A percentile compares a stretch with the other conserved stretches of the same genome.
Conservation (phyloP, 1,284 basidiomycete genomes). For the Leccinum pachyderme region DNA sequence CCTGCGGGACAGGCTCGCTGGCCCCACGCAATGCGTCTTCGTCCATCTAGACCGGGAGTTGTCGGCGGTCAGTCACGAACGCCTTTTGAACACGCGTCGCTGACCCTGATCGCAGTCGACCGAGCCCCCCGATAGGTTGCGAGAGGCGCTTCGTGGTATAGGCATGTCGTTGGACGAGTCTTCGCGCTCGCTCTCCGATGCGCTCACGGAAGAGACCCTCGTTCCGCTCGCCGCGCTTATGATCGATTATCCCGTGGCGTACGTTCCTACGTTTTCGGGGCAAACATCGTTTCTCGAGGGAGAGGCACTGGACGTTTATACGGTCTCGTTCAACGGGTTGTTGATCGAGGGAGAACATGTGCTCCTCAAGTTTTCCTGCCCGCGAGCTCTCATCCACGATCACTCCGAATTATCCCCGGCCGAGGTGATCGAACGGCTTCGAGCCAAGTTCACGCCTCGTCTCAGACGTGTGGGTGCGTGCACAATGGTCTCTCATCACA, state of each 20-base stretch:
- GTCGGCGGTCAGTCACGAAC: constrained; percentile 22
- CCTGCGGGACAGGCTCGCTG: constrained; percentile 13
- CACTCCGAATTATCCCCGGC: constrained; percentile 19
- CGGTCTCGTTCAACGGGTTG: constrained; percentile 30
- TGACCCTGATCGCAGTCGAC: constrained; percentile 11
- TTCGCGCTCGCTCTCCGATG: constrained; percentile 27
- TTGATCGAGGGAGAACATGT: constrained; percentile 17
- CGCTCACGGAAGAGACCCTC: constrained; percentile 24
- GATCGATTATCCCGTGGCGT: constrained; percentile 59
- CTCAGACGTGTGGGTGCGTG: constrained; percentile 16
- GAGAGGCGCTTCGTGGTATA: constrained; percentile 12
- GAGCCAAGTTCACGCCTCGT: constrained; percentile 21
- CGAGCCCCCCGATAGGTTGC: constrained; percentile 13
- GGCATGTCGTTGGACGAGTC: constrained; percentile 24
- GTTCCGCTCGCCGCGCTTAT: constrained; percentile 53
- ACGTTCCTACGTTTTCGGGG: constrained; percentile 40
- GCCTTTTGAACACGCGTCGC: neutral
- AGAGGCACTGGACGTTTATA: constrained; percentile 48
- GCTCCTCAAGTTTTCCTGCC: constrained; percentile 45
- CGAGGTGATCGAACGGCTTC: constrained; percentile 20
- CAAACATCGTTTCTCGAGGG: constrained; percentile 41
- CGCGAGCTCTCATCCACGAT: constrained; percentile 25
- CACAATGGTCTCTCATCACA: constrained; percentile 28
- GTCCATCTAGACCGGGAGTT: constrained; percentile 16
- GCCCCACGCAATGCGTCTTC: constrained; percentile 14